These are phyloP conservation scores for Piedraia hortae DNA, from an alignment of 2,329 filamentous ascomycete genomes.

Conservation along the genomic window DNA sequence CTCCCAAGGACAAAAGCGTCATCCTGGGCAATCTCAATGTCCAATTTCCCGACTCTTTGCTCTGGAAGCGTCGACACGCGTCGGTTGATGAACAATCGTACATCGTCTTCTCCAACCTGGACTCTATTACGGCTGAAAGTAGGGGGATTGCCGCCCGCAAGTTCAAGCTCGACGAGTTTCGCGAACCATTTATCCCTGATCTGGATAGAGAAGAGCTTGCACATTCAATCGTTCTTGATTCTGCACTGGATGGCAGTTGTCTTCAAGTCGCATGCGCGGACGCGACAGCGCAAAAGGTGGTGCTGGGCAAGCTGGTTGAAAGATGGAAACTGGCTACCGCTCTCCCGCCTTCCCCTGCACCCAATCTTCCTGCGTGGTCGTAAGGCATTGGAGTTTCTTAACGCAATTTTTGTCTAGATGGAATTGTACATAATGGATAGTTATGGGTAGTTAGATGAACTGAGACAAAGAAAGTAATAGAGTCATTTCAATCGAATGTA, in stretches of 20 bases:
- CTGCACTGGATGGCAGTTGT: slow-evolving; percentile 26
- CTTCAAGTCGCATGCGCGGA: slow-evolving; percentile 36
- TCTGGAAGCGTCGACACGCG: slow-evolving; percentile 87
- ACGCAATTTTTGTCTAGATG: no score
- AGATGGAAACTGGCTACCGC: no score
- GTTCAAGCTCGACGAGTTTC: slow-evolving; percentile 69
- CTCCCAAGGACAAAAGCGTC: no score
- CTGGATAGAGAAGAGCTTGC: slow-evolving; percentile 80
- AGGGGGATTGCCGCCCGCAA: slow-evolving; percentile 17
- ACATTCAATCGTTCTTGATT: slow-evolving; percentile 44
- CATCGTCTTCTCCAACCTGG: slow-evolving; percentile 48
- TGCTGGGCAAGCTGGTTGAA: no score
- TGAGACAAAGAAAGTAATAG: no score
- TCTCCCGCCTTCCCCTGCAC: no score
- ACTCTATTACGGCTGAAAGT: slow-evolving; percentile 19
- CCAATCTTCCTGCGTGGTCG: no score
- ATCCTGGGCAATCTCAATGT: slow-evolving; percentile 80
- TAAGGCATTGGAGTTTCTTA: no score
- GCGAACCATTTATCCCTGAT: slow-evolving; percentile 53
- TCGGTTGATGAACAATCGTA: slow-evolving; percentile 63
- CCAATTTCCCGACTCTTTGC: slow-evolving; percentile 82
- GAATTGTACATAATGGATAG: no score
- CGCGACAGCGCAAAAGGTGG: slow-evolving; percentile 23
- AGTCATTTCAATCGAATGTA: no score
- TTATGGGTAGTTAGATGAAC: no score